Conservation (phyloP, 345 rosid genomes). For the Erodium maritimum region DNA sequence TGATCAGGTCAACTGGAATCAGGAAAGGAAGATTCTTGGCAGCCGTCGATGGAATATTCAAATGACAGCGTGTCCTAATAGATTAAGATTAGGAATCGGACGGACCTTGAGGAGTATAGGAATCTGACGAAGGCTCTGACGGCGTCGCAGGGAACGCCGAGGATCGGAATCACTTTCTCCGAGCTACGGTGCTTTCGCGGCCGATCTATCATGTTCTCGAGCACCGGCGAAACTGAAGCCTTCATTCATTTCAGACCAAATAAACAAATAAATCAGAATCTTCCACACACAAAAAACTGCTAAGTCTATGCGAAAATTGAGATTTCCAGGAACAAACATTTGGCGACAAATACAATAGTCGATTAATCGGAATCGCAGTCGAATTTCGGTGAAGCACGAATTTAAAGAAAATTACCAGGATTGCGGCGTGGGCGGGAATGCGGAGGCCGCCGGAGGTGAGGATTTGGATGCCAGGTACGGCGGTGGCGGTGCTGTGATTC, state of each 20-base stretch:
- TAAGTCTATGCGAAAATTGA: neutral
- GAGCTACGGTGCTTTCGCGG: constrained; percentile 36
- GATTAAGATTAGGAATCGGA: too few relatives aligned
- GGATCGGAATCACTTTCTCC: constrained; percentile 22
- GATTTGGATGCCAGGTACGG: constrained; percentile 24
- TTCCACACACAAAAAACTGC: too few relatives aligned
- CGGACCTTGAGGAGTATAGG: constrained; percentile 30
- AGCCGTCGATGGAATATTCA: too few relatives aligned
- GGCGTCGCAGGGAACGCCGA: constrained; percentile 37
- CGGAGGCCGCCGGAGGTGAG: constrained; percentile 34
- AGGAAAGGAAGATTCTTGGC: too few relatives aligned
- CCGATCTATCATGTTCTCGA: constrained; percentile 29
- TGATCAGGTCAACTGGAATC: constrained; percentile 9
- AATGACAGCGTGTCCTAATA: neutral
- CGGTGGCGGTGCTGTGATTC: neutral
- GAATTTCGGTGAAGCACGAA: too few relatives aligned
- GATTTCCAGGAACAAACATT: neutral
- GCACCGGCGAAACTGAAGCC: constrained; percentile 30
- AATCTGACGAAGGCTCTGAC: constrained; percentile 27
- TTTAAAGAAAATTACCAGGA: constrained; percentile 19
- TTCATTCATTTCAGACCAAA: neutral
- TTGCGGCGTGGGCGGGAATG: constrained; percentile 28
- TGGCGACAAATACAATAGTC: too few relatives aligned
- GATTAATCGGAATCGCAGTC: too few relatives aligned
- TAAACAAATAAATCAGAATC: neutral